Percentiles rank a stretch among this genome's conserved stretches.
Evolutionary conservation across 306 rosid species (phyloP).

Genomic region (Glycine latifolia): DNA sequence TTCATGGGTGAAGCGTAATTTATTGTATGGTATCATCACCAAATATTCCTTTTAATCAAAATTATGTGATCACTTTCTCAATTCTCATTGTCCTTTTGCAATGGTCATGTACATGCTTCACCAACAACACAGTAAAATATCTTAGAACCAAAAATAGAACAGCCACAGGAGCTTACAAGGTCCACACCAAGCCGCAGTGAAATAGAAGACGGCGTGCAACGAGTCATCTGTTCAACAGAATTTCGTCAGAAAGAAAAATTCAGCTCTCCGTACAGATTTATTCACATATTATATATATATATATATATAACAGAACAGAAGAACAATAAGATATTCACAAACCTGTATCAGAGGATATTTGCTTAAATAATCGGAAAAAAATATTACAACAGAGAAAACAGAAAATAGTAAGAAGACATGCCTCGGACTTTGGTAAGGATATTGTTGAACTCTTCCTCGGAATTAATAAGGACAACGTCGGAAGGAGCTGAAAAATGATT

Average conservation of each 20-base stretch:
- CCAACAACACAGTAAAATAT: no score
- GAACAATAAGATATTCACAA: no score
- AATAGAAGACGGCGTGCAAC: conserved; percentile 79
- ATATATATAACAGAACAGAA: no score
- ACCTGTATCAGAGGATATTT: no score
- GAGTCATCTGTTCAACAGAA: conserved; percentile 57
- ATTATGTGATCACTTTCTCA: not conserved
- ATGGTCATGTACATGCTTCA: not conserved
- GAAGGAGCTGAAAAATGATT: conserved; percentile 61
- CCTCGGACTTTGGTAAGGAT: conserved; percentile 65
- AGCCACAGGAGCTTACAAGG: conserved; percentile 73
- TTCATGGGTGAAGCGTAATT: no score
- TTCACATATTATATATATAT: not conserved
- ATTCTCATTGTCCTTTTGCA: not conserved
- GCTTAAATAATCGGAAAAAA: not conserved
- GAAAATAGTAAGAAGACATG: not conserved
- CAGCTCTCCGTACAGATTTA: not conserved
- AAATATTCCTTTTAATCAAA: no score
- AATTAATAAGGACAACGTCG: conserved; percentile 57
- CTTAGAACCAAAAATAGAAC: not conserved
- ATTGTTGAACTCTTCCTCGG: conserved; percentile 63
- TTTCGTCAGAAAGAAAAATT: not conserved
- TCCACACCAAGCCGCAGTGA: conserved; percentile 93
- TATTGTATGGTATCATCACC: no score
- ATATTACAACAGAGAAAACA: not conserved